A percentile compares a stretch with the other conserved stretches of the same genome.
Conservation (phyloP, 768 basidiomycete genomes). For the Kwoniella botswanensis region DNA sequence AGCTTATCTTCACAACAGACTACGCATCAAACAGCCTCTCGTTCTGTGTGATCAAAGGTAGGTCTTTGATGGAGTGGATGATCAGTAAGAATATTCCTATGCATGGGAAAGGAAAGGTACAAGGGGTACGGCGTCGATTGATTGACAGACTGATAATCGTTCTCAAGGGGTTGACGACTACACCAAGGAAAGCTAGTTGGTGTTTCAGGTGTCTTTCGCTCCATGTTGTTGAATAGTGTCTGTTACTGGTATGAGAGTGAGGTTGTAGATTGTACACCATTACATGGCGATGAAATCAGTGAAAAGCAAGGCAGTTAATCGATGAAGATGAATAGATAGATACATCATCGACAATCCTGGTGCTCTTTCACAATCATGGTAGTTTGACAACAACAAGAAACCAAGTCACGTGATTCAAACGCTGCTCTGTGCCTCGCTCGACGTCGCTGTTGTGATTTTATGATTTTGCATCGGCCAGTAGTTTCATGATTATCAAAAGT, state of each 20-base stretch:
- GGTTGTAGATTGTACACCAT: too few relatives aligned
- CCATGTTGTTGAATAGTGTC: background rate
- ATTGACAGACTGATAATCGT: background rate
- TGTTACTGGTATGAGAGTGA: background rate
- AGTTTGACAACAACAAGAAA: too few relatives aligned
- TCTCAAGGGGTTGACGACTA: background rate
- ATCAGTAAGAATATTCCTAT: background rate
- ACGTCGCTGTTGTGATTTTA: too few relatives aligned
- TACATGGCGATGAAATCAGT: too few relatives aligned
- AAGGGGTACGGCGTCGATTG: background rate
- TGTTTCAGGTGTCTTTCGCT: background rate
- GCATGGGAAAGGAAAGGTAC: conserved; percentile 8
- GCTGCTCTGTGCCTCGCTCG: too few relatives aligned
- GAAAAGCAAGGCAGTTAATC: too few relatives aligned
- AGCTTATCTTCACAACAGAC: background rate
- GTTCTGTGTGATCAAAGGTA: background rate
- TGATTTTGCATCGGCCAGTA: too few relatives aligned
- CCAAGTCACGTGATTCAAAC: too few relatives aligned
- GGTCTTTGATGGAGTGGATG: background rate
- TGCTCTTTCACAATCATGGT: too few relatives aligned
- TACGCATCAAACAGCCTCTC: background rate
- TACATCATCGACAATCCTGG: too few relatives aligned
- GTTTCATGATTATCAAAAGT: too few relatives aligned
- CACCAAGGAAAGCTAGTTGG: background rate
- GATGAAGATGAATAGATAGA: too few relatives aligned